phyloP scores from a whole-genome alignment of 441 rosid genomes.

The Populus hybrid region DNA sequence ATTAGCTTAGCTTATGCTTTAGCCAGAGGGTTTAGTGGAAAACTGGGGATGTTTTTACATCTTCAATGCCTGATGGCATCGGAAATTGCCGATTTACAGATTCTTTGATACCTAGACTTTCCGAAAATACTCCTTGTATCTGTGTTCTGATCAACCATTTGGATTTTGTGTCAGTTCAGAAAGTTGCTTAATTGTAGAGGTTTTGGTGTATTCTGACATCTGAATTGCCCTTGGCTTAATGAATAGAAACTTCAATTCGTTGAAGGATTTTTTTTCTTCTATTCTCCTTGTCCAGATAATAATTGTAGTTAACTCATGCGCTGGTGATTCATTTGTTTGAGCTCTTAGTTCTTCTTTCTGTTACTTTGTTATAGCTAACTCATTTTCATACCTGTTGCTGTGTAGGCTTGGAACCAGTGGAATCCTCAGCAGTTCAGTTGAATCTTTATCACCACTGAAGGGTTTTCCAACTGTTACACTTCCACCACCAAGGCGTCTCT shows the following conservation, averaged over 20 bases:
- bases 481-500: slow-evolving; percentile 30
- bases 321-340: not conserved
- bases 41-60: slow-evolving; percentile 3
- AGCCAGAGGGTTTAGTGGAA: not conserved
- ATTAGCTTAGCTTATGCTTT: slow-evolving; percentile 5
- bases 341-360: not conserved
- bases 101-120: slow-evolving; percentile 1
- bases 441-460: slow-evolving; percentile 52
- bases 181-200: not conserved
- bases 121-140: slow-evolving; percentile 16
- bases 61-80: not conserved
- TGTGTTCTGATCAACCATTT: slow-evolving; percentile 4
- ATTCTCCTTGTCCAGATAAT: not conserved
- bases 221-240: not conserved
- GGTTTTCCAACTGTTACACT: slow-evolving; percentile 36
- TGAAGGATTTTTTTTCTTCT: not conserved
- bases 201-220: not conserved
- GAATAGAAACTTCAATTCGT: not conserved
- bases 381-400: slow-evolving; percentile 14
- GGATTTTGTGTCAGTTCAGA: slow-evolving; percentile 2
- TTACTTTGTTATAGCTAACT: not conserved
- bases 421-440: slow-evolving; percentile 48
- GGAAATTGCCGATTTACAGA: slow-evolving; percentile 16
- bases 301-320: not conserved
- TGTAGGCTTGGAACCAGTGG: slow-evolving; percentile 57